Conservation (phyloP, 2,329 filamentous ascomycete genomes). For the Epichloe elymi region DNA sequence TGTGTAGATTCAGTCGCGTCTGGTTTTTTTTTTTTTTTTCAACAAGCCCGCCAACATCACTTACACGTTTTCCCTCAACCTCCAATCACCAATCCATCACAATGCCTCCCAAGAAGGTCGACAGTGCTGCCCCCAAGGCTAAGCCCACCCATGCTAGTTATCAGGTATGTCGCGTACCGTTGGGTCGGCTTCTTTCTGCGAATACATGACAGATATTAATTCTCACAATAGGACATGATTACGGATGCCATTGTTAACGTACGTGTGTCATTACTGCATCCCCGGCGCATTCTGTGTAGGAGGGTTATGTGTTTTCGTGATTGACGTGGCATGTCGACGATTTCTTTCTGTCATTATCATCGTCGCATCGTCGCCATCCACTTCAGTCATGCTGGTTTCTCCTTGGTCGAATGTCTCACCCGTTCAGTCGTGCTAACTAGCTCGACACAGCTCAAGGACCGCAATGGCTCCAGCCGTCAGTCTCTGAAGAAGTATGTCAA, state of each 20-base stretch:
- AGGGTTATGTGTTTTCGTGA: neutral
- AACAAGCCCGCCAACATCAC: neutral
- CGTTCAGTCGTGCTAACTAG: slow-evolving; percentile 23
- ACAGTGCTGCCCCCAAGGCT: slow-evolving; percentile 29
- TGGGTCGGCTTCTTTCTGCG: neutral
- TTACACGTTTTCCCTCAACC: slow-evolving; percentile 6
- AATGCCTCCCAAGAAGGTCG: slow-evolving; percentile 50
- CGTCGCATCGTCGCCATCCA: neutral
- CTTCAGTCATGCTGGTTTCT: too few species aligned
- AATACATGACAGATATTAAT: slow-evolving; percentile 12
- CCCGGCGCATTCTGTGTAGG: slow-evolving; percentile 22
- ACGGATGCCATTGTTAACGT: slow-evolving; percentile 48
- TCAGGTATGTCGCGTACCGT: slow-evolving; percentile 33
- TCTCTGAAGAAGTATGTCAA: slow-evolving; percentile 49
- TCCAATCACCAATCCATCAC: slow-evolving; percentile 18
- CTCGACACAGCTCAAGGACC: slow-evolving; percentile 41
- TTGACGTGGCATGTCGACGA: neutral
- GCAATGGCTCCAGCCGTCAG: slow-evolving; percentile 49
- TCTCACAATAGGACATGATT: slow-evolving; percentile 42
- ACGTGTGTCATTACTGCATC: slow-evolving; percentile 26
- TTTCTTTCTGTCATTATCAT: neutral
- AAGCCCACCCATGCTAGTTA: slow-evolving; percentile 43
- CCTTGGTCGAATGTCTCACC: neutral
- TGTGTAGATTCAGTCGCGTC: slow-evolving; percentile 14
- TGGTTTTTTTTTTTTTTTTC: slow-evolving; percentile 5